Base-by-base conservation (phyloP, 1,139 yeast genomes). In the Saccharomyces hybrid region DNA sequence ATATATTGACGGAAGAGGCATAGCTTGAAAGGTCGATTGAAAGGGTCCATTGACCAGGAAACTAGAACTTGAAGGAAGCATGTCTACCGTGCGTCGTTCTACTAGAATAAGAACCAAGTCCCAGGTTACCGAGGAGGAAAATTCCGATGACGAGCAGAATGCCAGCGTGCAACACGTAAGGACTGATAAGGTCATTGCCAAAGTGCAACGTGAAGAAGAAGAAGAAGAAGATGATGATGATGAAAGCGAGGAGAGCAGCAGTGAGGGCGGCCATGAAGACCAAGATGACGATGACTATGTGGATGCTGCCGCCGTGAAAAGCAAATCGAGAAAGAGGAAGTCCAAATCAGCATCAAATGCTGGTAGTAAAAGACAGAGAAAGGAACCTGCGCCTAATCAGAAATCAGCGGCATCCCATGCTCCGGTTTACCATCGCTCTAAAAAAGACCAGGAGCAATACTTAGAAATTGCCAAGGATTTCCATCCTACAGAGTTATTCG, bases 401-500 rank as follows among this genome's bases (percentile, higher is more conserved):
- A 34, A 16, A 34, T 51, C 53, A 7, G 32, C 34, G 9, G 38
- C 26, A 26, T 5, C 50, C 14, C 26, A 27, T 28, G 47, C 49
- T n/a, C 52, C 52, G 8, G 55, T 51, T 34, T 7, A 16, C 20
- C 42, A 34, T 16, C 42, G 42, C 13, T 53, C 61, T 1, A 63
- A 56, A 51, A 61, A 63, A 34, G 64, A 63, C 28, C 68, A 65
- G 52, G 67, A 65, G 13, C 54, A 60, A 4, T 70, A 64, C 53
- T 48, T 64, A 11, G 66, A 70, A 32, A 55, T 68, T 44, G 66
- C 68, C 34, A 75, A 73, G 16, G 75, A 72, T 27, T 77, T 80
- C 59, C 75, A 75, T 50, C 84, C 83, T 50, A 82, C 82, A 56
- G 71, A 73, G 52, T 64, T 86, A 16, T 85, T 81, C 59, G 75